Conservation (phyloP, 1,139 yeast species). For the Yamadazyma jaroonii region DNA sequence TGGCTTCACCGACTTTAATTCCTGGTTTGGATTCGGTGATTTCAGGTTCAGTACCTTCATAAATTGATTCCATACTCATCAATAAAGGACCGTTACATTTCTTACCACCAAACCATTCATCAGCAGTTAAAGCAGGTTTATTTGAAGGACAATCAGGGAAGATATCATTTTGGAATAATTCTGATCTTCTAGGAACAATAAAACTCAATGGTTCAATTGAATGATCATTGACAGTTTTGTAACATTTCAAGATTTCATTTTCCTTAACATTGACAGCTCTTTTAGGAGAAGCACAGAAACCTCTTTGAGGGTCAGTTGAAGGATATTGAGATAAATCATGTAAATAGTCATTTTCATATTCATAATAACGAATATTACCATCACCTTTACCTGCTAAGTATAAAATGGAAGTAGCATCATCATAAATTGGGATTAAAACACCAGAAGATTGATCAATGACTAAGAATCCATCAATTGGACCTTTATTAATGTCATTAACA, state of each 20-base stretch:
- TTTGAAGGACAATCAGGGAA: conserved; percentile 88
- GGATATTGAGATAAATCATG: conserved; percentile 81
- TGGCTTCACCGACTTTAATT: conserved; percentile 23
- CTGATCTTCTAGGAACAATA: conserved; percentile 90
- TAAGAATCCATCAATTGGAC: conserved; percentile 86
- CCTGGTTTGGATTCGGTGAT: conserved; percentile 35
- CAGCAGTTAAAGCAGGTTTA: conserved; percentile 73
- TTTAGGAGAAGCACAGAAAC: conserved; percentile 88
- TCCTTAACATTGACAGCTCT: conserved; percentile 73
- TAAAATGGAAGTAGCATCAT: conserved; percentile 72
- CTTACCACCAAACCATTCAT: conserved; percentile 79
- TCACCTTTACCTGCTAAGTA: conserved; percentile 98
- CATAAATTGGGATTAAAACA: conserved; percentile 86
- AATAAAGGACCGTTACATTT: conserved; percentile 79
- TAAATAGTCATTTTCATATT: conserved; percentile 77
- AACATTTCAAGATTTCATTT: conserved; percentile 78
- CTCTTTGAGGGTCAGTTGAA: conserved; percentile 93
- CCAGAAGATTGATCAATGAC: conserved; percentile 91
- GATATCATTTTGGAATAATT: conserved; percentile 87
- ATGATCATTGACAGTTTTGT: conserved; percentile 80
- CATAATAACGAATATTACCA: conserved; percentile 93
- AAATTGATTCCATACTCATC: conserved; percentile 70
- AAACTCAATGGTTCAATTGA: conserved; percentile 87
- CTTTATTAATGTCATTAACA: conserved; percentile 63
- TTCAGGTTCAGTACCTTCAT: conserved; percentile 65